phyloP scores from a whole-genome alignment of 106 monocot species.

The Dendrobium chrysotoxum region DNA sequence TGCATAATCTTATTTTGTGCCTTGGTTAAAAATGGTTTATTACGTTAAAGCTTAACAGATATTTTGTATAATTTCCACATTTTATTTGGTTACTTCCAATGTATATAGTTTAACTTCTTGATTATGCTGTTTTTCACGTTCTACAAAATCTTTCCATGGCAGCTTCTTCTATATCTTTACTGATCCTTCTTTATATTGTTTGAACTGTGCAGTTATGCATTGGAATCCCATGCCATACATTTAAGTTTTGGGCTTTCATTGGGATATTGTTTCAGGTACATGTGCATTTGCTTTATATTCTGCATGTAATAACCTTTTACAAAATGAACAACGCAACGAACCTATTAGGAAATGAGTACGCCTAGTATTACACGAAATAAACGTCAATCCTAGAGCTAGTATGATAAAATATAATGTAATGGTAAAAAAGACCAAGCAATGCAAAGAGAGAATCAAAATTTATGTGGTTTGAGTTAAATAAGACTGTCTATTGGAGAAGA shows the following conservation, averaged over 20 bases:
- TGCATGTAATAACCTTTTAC: not conserved
- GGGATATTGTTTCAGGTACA: conserved; percentile 85
- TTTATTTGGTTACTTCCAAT: not conserved
- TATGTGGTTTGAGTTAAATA: no score
- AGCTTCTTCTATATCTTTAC: not conserved
- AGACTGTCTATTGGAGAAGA: no score
- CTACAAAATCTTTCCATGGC: not conserved
- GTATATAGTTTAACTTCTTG: not conserved
- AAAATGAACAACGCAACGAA: not conserved
- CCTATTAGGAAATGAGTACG: no score
- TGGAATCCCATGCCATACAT: conserved; percentile 74
- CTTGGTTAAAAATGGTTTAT: not conserved
- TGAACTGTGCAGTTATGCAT: conserved; percentile 22
- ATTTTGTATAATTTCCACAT: not conserved
- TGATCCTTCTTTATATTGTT: not conserved
- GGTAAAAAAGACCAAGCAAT: no score
- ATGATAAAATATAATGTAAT: no score
- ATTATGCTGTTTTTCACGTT: not conserved
- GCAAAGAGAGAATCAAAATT: no score
- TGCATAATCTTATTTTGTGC: not conserved
- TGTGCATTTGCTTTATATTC: not conserved
- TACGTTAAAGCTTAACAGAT: not conserved
- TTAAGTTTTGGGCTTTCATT: conserved; percentile 85
- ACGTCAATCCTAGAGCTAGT: not conserved
- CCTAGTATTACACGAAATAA: no score